Conservation (phyloP, 805 yeast species). For the Vanderwaltozyma yarrowii region DNA sequence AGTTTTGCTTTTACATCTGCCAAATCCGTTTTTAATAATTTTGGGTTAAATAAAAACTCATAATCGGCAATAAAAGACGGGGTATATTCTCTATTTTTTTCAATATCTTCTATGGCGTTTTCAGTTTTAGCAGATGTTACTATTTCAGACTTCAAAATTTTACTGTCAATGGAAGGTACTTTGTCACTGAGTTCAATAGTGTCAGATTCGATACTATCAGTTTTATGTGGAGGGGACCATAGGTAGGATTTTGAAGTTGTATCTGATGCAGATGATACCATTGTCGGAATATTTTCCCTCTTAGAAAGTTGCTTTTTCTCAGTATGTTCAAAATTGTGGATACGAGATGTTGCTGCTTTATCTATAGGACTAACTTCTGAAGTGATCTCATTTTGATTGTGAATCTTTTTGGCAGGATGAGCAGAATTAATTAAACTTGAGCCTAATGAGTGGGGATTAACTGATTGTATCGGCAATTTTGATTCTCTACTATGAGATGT, state of each 20-base stretch:
- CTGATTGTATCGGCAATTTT: not conserved
- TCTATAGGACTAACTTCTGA: not conserved
- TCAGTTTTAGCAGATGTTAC: not conserved
- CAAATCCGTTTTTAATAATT: conserved; percentile 13
- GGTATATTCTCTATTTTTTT: not conserved
- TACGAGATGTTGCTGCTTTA: no score
- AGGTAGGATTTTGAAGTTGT: not conserved
- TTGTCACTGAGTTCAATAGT: no score
- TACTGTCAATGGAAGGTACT: no score
- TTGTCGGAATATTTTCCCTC: no score
- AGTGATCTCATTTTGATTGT: conserved; percentile 2
- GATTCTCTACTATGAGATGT: not conserved
- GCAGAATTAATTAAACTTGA: conserved; percentile 26
- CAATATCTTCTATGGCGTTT: not conserved
- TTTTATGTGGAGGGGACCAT: no score
- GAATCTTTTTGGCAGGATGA: conserved; percentile 17
- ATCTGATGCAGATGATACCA: not conserved
- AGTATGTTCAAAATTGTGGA: no score
- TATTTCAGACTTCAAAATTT: no score
- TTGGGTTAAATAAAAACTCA: conserved; percentile 16
- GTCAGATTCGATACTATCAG: no score
- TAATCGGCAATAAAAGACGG: conserved; percentile 6
- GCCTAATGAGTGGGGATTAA: conserved; percentile 15
- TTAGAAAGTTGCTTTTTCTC: no score
- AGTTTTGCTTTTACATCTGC: conserved; percentile 2